Evolutionary conservation across 768 basidiomycete species (phyloP), one percentile per base, ranked within the genome.

Genomic region (Boletus vinaceobasis): DNA sequence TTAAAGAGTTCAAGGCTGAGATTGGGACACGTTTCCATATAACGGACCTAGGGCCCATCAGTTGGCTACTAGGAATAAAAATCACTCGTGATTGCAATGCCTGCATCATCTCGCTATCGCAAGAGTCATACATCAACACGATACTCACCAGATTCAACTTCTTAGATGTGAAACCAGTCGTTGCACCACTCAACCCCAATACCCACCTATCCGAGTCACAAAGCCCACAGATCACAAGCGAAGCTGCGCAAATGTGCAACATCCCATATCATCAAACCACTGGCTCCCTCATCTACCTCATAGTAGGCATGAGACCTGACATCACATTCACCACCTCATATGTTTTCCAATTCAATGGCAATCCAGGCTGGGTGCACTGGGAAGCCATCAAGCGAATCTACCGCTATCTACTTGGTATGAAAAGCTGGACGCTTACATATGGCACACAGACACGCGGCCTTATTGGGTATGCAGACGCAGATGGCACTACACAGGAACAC

Each of bases 351-450:
- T 43, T 43, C 26, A 43, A 43, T 17, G 14, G 15, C 0, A 17
- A 43, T 17, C 26, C 42, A n/a, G n/a, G n/a, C n/a, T n/a, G n/a
- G n/a, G n/a, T n/a, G n/a, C n/a, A n/a, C n/a, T n/a, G n/a, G n/a
- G n/a, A n/a, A n/a, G n/a, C n/a, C n/a, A n/a, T n/a, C n/a, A n/a
- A n/a, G n/a, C n/a, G n/a, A n/a, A 27, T 68, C 2, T 53, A 63
- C 4, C 0, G 17, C 0, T 68, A 68, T 14, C 60, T 68, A 0
- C 4, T 46, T 0, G 50, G 59, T 0, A 67, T 50, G 0, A 54
- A 51, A 36, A 11, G 5, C 1, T 23, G n/a, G 1, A 1, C 19
- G 5, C 48, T 60, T 0, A 57, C 45, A 0, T 57, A 27, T 21
- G n/a, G 47, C 0, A 47, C 42, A 3, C 14, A 38, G 9, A 21